Evolutionary conservation across 495 filamentous ascomycete species (phyloP), one percentile per base, ranked within the genome.

Genomic region (Echria macrotheca): DNA sequence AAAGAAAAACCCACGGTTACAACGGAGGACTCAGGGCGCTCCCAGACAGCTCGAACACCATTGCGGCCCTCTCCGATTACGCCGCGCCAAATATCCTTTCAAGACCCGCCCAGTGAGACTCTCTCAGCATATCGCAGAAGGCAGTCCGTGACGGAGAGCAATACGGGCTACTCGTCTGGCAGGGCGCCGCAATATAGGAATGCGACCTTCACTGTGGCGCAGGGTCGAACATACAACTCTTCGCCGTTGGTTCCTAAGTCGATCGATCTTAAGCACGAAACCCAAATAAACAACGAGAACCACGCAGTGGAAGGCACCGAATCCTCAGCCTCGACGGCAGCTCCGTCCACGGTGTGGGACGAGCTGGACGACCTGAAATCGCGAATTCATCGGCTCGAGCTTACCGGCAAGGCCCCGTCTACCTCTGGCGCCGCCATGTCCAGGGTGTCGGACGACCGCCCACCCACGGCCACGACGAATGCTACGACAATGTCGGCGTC

Each of bases 281-380:
- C 54, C 1, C 65, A 66, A n/a, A 54, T 55, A 28, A 53, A 23
- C 25, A 15, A 33, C 10, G 72, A 74, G 14, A 56, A 53, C 24
- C 61, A 68, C 43, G 67, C 59, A 7, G 63, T 72, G 7, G 82
- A 84, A 43, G 81, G 75, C 41, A 90, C 88, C 2, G 87, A 87
- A 50, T 96, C 91, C 0, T 89, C 87, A 0, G 72, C 83, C 18
- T 97, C 93, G 0, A 89, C 87, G 0, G 89, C 82, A 2, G 89
- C 89, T 7, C 85, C 90, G 17, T 95, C 93, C 2, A 94, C 88
- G 1, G 87, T 98, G 8, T 98, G 94, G 94, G 93, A 98, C 64
- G 93, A 98, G 66, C 69, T 98, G 15, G 93, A 98, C 55, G 94
- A 97, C 45, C 70, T 98, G 10, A 98, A 97, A 62, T 91, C 89